Base-by-base conservation (phyloP, 2,329 filamentous ascomycete species). In the Cladobotryum mycophilum region DNA sequence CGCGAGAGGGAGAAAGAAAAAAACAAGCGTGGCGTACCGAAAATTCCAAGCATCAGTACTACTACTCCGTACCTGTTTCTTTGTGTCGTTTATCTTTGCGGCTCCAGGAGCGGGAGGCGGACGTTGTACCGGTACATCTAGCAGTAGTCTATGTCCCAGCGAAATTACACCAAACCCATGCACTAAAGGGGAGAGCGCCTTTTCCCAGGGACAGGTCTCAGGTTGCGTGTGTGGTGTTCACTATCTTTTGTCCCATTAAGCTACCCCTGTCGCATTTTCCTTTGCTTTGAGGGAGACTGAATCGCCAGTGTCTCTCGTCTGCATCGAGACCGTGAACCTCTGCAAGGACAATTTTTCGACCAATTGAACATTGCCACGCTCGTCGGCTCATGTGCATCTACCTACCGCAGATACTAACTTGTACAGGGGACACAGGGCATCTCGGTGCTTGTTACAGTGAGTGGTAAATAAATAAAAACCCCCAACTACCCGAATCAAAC, bases 111-210 rank as follows among this genome's bases (percentile, higher is more conserved):
- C 22, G 36, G 38, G 35, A 30, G 42, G 38, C 43, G 47, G 45
- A 58, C 40, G 25, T 45, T 57, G 56, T 59, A 58, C 54, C 53
- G 50, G 56, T 56, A 60, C 58, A 44, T 60, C 20, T 18, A 7
- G 25, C 17, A 15, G 37, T 25, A 36, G 4, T 18, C 40, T 13
- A 17, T 45, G 22, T 38, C 44, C 38, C 55, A 51, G 51, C 46
- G 53, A 54, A 55, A 55, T 54, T 56, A 48, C 45, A 45, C 41
- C 47, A 42, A 36, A 30, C 25, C 42, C 35, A 35, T 7, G 22
- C 25, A 34, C 20, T 15, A 13, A 15, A 42, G 40, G 40, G 40
- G 6, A 15, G 15, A 13, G 18, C 17, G 40, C 17, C 17, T 42
- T 42, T 42, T 42, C 20, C 5, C 15, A 22, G n/a, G 40, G 20